These are phyloP conservation scores for Podochytrium sp. DNA, from an alignment of 192 early-diverging fungal species.

Conservation along the genomic window DNA sequence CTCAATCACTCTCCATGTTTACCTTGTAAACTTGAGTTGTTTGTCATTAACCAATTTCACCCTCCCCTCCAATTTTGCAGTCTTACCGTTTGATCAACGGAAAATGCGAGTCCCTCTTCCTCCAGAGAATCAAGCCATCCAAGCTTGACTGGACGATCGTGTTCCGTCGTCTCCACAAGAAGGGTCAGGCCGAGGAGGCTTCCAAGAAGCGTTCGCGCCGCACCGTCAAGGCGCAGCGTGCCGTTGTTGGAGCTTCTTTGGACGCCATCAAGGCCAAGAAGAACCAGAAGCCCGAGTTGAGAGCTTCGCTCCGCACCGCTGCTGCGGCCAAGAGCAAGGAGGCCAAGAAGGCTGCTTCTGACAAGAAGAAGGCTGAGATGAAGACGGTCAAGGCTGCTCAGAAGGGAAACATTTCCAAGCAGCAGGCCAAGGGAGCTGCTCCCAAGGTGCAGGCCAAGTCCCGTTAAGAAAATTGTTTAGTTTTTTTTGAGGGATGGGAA, in stretches of 20 bases:
- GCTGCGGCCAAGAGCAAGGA: conserved; percentile 90
- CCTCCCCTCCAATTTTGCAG: no score
- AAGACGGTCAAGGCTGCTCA: conserved; percentile 60
- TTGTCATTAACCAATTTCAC: no score
- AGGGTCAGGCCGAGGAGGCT: conserved; percentile 95
- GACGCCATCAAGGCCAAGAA: conserved; percentile 98
- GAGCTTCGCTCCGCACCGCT: conserved; percentile 85
- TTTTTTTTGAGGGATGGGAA: no score
- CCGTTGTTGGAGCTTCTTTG: conserved; percentile 91
- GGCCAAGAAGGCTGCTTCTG: conserved; percentile 84
- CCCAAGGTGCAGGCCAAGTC: conserved; percentile 79
- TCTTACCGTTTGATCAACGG: conserved; percentile 96
- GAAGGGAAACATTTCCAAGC: conserved; percentile 79
- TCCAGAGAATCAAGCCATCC: conserved; percentile 96
- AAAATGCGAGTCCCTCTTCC: conserved; percentile 96
- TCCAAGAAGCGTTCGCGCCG: conserved; percentile 95
- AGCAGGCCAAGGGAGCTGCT: conserved; percentile 78
- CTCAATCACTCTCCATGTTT: no score
- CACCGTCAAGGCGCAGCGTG: conserved; percentile 94
- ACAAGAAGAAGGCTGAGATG: conserved; percentile 88
- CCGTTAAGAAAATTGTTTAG: no score
- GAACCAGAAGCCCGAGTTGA: conserved; percentile 93
- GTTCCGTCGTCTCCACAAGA: conserved; percentile 98
- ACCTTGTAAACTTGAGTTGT: no score
- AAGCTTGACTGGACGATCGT: conserved; percentile 97